Evolutionary conservation across 805 yeast species (phyloP).

Genomic region (Candida krabiensis): DNA sequence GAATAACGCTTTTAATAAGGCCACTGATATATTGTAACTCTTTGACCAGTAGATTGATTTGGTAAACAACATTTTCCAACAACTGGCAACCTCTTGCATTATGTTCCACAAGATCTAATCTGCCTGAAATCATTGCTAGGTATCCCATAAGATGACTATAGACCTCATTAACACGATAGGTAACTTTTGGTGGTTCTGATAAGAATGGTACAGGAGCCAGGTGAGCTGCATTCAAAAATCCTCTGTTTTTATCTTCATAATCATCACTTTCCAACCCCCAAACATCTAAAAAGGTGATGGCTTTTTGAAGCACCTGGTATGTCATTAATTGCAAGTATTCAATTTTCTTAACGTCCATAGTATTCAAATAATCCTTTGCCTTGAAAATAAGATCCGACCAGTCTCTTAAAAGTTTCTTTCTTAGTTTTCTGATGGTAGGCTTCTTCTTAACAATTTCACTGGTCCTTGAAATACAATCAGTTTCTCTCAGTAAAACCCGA

Average conservation of each 20-base stretch:
- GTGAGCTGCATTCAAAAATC: slow-evolving; percentile 5
- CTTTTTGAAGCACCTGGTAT: slow-evolving; percentile 64
- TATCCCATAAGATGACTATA: slow-evolving; percentile 59
- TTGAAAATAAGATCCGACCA: slow-evolving; percentile 79
- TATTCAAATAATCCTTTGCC: slow-evolving; percentile 72
- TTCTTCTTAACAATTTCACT: slow-evolving; percentile 65
- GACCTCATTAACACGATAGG: slow-evolving; percentile 62
- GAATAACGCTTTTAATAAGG: slow-evolving; percentile 20
- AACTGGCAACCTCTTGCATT: slow-evolving; percentile 69
- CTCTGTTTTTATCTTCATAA: slow-evolving; percentile 25
- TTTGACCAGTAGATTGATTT: slow-evolving; percentile 60
- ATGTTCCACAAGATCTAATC: slow-evolving; percentile 75
- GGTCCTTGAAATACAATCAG: slow-evolving; percentile 74
- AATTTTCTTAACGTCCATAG: slow-evolving; percentile 56
- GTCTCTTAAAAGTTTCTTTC: slow-evolving; percentile 72
- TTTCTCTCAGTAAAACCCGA: slow-evolving; percentile 57
- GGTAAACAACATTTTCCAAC: slow-evolving; percentile 66
- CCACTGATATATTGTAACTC: slow-evolving; percentile 44
- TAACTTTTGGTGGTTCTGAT: slow-evolving; percentile 57
- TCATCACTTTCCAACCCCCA: slow-evolving; percentile 68
- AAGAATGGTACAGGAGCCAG: slow-evolving; percentile 43
- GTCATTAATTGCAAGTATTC: slow-evolving; percentile 63
- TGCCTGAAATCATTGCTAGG: slow-evolving; percentile 67
- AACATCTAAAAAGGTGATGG: slow-evolving; percentile 62
- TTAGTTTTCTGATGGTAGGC: slow-evolving; percentile 58